A percentile compares a stretch with the other conserved stretches of the same genome.
Evolutionary conservation across 164 flowering plant genomes (phyloP).

Genomic region (Aristolochia contorta): DNA sequence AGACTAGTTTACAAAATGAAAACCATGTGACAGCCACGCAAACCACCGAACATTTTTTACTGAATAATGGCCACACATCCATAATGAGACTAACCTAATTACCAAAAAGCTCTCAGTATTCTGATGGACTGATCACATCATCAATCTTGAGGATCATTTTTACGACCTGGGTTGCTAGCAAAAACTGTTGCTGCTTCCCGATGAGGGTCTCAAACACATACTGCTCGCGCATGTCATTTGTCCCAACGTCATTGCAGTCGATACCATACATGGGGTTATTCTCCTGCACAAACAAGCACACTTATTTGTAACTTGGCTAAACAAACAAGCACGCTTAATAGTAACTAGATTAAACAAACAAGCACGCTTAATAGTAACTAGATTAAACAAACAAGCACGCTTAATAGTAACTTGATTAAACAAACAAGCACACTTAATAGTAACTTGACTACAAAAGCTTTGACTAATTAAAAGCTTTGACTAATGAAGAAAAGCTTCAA

Average conservation of each 20-base stretch:
- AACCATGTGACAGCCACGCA: neutral
- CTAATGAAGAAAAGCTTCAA: too few relatives aligned
- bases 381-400: too few relatives aligned
- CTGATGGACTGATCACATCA: constrained; percentile 77
- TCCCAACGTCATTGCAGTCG: constrained; percentile 96
- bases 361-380: too few relatives aligned
- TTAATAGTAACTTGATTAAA: too few relatives aligned
- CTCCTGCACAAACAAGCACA: constrained; percentile 42
- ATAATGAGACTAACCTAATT: neutral
- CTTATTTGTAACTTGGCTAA: too few relatives aligned
- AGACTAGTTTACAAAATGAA: neutral
- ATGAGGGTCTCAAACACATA: constrained; percentile 91
- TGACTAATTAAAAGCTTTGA: too few relatives aligned
- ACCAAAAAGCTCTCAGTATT: constrained; percentile 30
- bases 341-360: too few relatives aligned
- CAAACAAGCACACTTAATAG: too few relatives aligned
- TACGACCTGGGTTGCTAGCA: constrained; percentile 93
- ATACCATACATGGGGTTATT: constrained; percentile 69
- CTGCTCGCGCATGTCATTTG: constrained; percentile 92
- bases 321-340: too few relatives aligned
- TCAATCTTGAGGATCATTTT: constrained; percentile 97
- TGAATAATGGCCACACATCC: neutral
- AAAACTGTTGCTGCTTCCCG: constrained; percentile 92
- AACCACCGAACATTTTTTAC: neutral
- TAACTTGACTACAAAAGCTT: too few relatives aligned